Conservation (phyloP, 345 rosid species). For the Sisymbrium altissimum region DNA sequence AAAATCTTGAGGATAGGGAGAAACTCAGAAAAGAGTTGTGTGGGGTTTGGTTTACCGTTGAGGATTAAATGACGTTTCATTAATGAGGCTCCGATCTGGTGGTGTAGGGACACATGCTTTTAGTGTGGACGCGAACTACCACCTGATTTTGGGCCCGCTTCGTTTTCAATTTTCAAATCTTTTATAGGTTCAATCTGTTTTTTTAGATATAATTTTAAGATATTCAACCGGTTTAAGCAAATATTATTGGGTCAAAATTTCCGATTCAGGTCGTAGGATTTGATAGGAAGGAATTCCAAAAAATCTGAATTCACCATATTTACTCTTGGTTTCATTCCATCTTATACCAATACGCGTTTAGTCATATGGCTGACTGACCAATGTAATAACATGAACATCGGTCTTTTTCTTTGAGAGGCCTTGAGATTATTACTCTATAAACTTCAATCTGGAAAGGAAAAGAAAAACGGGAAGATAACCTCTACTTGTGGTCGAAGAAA, state of each 20-base stretch:
- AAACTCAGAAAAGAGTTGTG: background rate
- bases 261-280: background rate
- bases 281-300: background rate
- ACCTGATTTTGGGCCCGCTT: slow-evolving; percentile 8
- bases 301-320: background rate
- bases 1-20: background rate
- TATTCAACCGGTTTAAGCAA: background rate
- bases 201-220: too few relatives aligned
- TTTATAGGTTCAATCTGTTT: background rate
- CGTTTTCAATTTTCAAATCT: background rate
- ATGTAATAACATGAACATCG: background rate
- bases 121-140: slow-evolving; percentile 26
- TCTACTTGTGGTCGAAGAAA: background rate
- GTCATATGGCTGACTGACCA: background rate
- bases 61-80: slow-evolving; percentile 11
- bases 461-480: background rate
- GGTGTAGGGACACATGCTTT: slow-evolving; percentile 27
- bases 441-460: background rate
- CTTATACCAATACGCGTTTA: background rate
- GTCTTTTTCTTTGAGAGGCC: background rate
- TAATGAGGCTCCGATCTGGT: slow-evolving; percentile 7
- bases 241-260: background rate
- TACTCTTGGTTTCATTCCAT: background rate
- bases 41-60: slow-evolving; percentile 18
- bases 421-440: background rate